Base-by-base conservation (phyloP, 2,329 filamentous ascomycete genomes). In the Fusarium sp. region DNA sequence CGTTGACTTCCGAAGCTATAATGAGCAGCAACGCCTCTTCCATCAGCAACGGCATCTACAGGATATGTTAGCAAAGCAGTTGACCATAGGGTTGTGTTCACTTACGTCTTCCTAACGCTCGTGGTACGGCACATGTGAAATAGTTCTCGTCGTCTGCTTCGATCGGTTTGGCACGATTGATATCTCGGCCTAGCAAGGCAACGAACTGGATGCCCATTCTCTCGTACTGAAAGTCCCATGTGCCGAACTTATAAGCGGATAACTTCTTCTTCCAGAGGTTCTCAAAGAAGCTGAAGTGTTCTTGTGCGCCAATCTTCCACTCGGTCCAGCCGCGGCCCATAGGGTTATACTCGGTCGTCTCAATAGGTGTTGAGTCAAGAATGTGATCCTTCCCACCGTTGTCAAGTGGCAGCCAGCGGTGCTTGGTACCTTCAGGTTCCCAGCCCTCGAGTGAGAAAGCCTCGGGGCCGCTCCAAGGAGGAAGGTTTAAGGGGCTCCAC, bases 181-280 rank as follows among this genome's bases (percentile, higher is more conserved):
- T 83, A 69, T 88, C 85, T 30, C 78, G 78, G n/a, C 85, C 84
- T 78, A 84, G 82, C 51, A 89, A 81, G 44, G 83, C 84, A 43
- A 85, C 79, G 66, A 89, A 85, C 69, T 87, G 86, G 30, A 85
- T 83, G 49, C 84, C 86, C 71, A 87, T 81, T 25, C 84, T 80
- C 53, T 80, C 79, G 28, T 83, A 84, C 18, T 84, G 81, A 46
- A 85, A 85, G 58, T 85, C 81, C 78, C 84, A 85, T 31, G 77
- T 77, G 65, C 78, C 76, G 62, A 86, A 87, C 64, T 83, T 84
- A 72, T 88, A 88, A 41, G 76, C 78, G 12, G 78, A 75, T 25
- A 86, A 70, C 45, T 81, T 76, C 28, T 81, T 79, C 42, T 78
- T 76, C 72, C 87, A 84, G 6, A 88, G 78, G 56, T 87, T 85